Conservation (phyloP, 1,139 yeast genomes). For the Suzukiozyma palmioleophila region DNA sequence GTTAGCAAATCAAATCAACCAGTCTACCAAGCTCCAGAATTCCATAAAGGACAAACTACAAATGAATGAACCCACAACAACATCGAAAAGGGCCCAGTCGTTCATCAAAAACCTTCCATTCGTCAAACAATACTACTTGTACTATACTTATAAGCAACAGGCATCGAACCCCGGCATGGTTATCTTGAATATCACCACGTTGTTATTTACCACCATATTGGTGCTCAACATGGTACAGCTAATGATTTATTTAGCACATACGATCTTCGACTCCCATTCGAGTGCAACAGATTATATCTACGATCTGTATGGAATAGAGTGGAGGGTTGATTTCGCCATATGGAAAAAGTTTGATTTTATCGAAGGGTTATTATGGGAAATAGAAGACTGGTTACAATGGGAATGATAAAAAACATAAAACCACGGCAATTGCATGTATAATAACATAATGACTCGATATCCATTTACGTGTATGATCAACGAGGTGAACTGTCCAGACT, state of each 20-base stretch:
- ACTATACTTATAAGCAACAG: conserved; percentile 23
- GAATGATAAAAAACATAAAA: conserved; percentile 1
- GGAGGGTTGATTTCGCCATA: neutral
- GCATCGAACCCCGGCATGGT: conserved; percentile 18
- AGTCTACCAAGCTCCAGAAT: conserved; percentile 22
- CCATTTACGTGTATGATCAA: too few relatives aligned
- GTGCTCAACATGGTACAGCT: conserved; percentile 16
- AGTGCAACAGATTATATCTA: neutral
- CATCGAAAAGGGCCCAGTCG: conserved; percentile 8
- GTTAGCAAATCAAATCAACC: conserved; percentile 14
- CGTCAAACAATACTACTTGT: conserved; percentile 27
- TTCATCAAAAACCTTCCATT: conserved; percentile 27
- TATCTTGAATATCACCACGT: conserved; percentile 18
- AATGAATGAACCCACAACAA: conserved; percentile 7
- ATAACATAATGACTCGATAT: too few relatives aligned
- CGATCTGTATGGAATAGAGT: conserved; percentile 1
- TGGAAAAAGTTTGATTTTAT: conserved; percentile 1
- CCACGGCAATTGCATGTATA: neutral
- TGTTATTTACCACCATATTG: conserved; percentile 20
- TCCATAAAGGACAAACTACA: conserved; percentile 18
- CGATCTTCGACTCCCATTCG: neutral
- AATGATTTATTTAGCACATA: conserved; percentile 7
- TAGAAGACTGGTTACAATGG: conserved; percentile 2
- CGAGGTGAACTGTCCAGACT: too few relatives aligned
- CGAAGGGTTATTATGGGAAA: conserved; percentile 2